These are phyloP conservation scores for Penicillium sp. DNA, from an alignment of 2,329 filamentous ascomycete genomes.

Conservation along the genomic window DNA sequence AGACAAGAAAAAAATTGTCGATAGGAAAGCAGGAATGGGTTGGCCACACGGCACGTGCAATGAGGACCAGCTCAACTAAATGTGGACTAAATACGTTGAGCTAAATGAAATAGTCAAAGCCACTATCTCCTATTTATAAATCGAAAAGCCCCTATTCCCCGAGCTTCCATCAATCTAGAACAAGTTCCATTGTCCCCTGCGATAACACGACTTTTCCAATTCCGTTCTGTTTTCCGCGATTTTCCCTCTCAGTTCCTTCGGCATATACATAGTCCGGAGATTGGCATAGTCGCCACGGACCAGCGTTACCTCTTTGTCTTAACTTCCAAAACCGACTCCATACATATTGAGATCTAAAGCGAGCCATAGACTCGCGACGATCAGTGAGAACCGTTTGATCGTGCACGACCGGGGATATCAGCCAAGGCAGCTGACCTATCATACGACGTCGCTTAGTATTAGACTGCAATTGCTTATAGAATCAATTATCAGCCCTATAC, in stretches of 20 bases:
- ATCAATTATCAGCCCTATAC: neutral
- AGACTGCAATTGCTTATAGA: neutral
- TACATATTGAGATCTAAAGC: neutral
- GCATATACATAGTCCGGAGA: neutral
- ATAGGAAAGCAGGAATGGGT: neutral
- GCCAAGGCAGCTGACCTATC: neutral
- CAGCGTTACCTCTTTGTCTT: neutral
- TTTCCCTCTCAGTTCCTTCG: neutral
- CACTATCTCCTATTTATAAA: constrained; percentile 1
- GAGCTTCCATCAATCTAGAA: neutral
- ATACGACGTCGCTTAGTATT: neutral
- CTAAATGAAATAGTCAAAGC: constrained; percentile 1
- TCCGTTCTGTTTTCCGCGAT: neutral
- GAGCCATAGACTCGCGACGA: neutral
- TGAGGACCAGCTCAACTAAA: neutral
- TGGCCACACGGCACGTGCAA: neutral
- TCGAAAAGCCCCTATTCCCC: neutral
- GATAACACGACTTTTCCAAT: neutral
- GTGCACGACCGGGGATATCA: neutral
- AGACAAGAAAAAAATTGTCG: neutral
- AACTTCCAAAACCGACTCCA: neutral
- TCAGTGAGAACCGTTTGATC: neutral
- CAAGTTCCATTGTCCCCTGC: neutral
- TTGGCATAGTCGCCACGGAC: neutral
- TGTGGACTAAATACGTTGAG: neutral